These are phyloP conservation scores for Flaveria ramosissima DNA, from an alignment of 129 eudicot species.

Conservation along the genomic window DNA sequence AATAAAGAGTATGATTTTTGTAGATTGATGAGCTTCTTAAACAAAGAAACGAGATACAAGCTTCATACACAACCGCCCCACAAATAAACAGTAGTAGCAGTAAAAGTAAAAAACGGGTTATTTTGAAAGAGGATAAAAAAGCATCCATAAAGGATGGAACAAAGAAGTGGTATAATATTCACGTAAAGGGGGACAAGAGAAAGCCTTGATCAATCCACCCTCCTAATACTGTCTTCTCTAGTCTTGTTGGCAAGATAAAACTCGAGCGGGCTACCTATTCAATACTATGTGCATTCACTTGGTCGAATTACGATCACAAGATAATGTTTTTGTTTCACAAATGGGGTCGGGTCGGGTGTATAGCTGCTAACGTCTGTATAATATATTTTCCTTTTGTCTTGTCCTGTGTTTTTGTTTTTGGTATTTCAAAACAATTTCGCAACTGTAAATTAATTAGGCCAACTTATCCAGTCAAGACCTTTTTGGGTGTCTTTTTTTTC, in stretches of 20 bases:
- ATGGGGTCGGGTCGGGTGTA: background rate
- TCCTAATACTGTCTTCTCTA: background rate
- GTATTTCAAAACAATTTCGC: slow-evolving; percentile 18
- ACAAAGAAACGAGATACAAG: slow-evolving; percentile 77
- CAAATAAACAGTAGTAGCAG: slow-evolving; percentile 52
- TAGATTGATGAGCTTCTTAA: slow-evolving; percentile 96
- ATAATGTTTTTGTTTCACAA: background rate
- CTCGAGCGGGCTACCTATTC: too few species aligned
- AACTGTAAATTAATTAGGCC: slow-evolving; percentile 18
- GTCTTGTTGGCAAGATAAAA: background rate
- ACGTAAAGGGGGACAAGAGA: slow-evolving; percentile 66
- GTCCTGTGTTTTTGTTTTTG: slow-evolving; percentile 2
- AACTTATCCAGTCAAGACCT: background rate
- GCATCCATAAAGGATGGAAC: slow-evolving; percentile 33
- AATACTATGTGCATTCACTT: too few species aligned
- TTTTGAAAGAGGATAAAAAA: slow-evolving; percentile 52
- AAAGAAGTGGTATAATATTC: slow-evolving; percentile 88
- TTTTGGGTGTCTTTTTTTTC: background rate
- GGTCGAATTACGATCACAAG: background rate
- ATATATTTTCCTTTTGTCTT: background rate
- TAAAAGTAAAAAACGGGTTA: slow-evolving; percentile 45
- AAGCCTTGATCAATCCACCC: slow-evolving; percentile 47
- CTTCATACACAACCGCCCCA: slow-evolving; percentile 67
- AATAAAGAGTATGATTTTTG: background rate
- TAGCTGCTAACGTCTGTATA: slow-evolving; percentile 21